Conservation (phyloP, 1,139 yeast genomes). For the Nakaseomyces sp. region DNA sequence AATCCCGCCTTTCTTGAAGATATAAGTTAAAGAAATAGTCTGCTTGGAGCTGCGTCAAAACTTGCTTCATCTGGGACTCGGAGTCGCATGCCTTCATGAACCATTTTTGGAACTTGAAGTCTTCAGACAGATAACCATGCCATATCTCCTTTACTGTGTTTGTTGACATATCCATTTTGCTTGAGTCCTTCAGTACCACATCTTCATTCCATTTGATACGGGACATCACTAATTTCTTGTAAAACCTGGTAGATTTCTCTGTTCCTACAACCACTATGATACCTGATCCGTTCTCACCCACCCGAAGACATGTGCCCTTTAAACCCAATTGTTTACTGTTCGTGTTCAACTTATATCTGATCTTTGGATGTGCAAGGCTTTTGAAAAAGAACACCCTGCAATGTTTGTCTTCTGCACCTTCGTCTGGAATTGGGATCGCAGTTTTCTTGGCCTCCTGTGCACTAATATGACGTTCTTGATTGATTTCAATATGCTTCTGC, state of each 20-base stretch:
- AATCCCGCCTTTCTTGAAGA: slow-evolving; percentile 10
- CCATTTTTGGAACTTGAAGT: slow-evolving; percentile 21
- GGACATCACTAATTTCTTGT: slow-evolving; percentile 48
- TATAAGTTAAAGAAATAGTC: slow-evolving; percentile 6
- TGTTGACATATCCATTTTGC: slow-evolving; percentile 34
- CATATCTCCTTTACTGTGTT: slow-evolving; percentile 56
- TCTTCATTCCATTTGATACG: slow-evolving; percentile 66
- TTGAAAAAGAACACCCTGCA: slow-evolving; percentile 55
- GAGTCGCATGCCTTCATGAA: slow-evolving; percentile 28
- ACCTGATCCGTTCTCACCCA: slow-evolving; percentile 38
- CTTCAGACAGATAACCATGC: slow-evolving; percentile 60
- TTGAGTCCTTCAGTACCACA: slow-evolving; percentile 27
- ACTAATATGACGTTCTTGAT: slow-evolving; percentile 43
- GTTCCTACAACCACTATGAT: slow-evolving; percentile 71
- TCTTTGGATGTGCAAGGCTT: slow-evolving; percentile 52
- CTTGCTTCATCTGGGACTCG: slow-evolving; percentile 15
- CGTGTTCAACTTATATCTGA: slow-evolving; percentile 62
- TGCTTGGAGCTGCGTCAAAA: slow-evolving; percentile 19
- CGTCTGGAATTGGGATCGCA: not conserved
- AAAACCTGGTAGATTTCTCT: slow-evolving; percentile 48
- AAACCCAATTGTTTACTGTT: slow-evolving; percentile 69
- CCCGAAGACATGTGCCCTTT: slow-evolving; percentile 46
- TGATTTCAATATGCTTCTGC: slow-evolving; percentile 50
- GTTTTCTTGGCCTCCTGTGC: slow-evolving; percentile 14
- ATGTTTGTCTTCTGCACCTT: slow-evolving; percentile 27